Base-by-base conservation (phyloP, 2,329 filamentous ascomycete species). In the Aciculosporium take region DNA sequence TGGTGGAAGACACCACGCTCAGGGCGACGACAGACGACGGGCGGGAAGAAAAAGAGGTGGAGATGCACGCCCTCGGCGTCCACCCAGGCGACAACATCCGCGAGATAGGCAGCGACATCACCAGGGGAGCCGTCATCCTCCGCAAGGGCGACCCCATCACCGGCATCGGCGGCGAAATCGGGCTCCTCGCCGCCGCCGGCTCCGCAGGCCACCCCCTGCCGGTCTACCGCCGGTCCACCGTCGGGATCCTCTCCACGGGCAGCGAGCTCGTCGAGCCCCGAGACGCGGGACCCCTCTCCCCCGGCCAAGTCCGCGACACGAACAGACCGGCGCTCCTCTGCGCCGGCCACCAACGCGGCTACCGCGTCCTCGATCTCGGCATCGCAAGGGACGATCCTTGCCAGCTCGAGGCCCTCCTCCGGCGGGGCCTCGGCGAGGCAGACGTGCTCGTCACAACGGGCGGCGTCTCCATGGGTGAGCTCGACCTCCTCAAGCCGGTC, bases 401-500 rank as follows among this genome's bases (percentile, higher is more conserved):
- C 1, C 72, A 76, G 1, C 71, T 98, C 1, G 89, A 96, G 56
- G 68, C 81, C 53, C 78, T 72, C 2, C 71, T 98, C 8, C 80
- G 88, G 2, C 71, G 76, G 43, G 85, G 82, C 1, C 67, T 96
- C 46, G 74, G 83, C 17, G 67, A 68, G 37, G 79, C 80, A 21
- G 88, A 95, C 54, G 66, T 96, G 10, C 72, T 98, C 44, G 78
- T 98, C 53, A 96, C 91, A 13, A 89, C 84, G 0, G 91, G 91
- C 18, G 91, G 91, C 37, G 91, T 96, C 17, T 94, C 85, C 8
- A 98, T 98, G 91, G 91, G 91, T 43, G 91, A 98, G 63, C 76
- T 95, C 2, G 91, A 98, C 60, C 79, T 98, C 7, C 75, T 98
- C 17, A 98, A 98, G 59, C 89, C 91, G 0, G 96, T 89, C 0